These are phyloP conservation scores for Phaeosphaeria sp. DNA, from an alignment of 2,329 filamentous ascomycete species.

Conservation along the genomic window DNA sequence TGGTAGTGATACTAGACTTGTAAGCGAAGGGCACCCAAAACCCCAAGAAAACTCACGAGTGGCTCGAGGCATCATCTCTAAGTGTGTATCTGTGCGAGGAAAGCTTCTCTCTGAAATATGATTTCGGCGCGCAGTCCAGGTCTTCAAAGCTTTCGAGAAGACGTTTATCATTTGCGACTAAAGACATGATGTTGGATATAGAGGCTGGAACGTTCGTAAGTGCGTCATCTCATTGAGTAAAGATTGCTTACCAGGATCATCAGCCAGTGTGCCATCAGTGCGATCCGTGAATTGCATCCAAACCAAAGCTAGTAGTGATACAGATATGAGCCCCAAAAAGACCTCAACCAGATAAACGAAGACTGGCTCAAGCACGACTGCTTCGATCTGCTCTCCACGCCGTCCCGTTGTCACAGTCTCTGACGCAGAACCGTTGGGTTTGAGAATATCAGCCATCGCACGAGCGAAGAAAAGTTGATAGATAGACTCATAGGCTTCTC, in stretches of 20 bases:
- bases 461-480: conserved; percentile 53
- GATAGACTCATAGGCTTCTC: conserved; percentile 43
- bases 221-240: background rate
- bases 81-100: conserved; percentile 5
- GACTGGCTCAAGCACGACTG: conserved; percentile 43
- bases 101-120: conserved; percentile 19
- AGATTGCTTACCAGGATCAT: background rate
- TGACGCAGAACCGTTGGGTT: conserved; percentile 8
- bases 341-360: conserved; percentile 48
- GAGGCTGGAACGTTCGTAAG: conserved; percentile 15
- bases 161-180: conserved; percentile 25
- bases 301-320: conserved; percentile 30
- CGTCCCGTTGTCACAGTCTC: conserved; percentile 15
- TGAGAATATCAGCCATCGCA: conserved; percentile 36
- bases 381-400: conserved; percentile 27
- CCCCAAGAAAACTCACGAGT: background rate
- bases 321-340: conserved; percentile 31
- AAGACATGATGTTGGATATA: conserved; percentile 40
- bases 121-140: conserved; percentile 21
- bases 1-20: too few relatives aligned
- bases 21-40: too few relatives aligned
- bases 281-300: conserved; percentile 1
- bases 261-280: background rate
- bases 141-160: conserved; percentile 22
- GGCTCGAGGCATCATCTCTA: background rate